Conservation (phyloP, 768 basidiomycete genomes). For the Auricularia sp. region DNA sequence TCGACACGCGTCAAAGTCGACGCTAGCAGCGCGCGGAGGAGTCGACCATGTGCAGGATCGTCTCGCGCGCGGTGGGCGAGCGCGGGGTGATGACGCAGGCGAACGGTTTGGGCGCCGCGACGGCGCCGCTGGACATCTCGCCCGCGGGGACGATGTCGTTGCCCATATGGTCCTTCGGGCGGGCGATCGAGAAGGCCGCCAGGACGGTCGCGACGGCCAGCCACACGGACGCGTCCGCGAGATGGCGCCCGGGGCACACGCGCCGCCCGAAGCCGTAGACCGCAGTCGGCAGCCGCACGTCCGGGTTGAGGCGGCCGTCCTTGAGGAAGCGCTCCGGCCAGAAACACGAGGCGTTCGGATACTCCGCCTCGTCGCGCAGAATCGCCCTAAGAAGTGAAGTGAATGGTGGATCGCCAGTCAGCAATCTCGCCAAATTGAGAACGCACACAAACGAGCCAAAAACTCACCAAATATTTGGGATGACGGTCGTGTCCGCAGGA, state of each 20-base stretch:
- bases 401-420: conserved; percentile 10
- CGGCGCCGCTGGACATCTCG: conserved; percentile 24
- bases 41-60: conserved; percentile 10
- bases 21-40: not conserved
- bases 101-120: conserved; percentile 11
- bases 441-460: conserved; percentile 11
- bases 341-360: conserved; percentile 33
- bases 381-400: conserved; percentile 24
- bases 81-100: conserved; percentile 8
- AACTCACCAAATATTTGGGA: conserved; percentile 10
- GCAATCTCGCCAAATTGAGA: no score
- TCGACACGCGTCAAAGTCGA: no score
- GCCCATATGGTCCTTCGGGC: conserved; percentile 33
- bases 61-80: not conserved
- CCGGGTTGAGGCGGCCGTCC: conserved; percentile 8
- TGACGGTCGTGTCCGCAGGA: conserved; percentile 28
- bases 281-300: conserved; percentile 26
- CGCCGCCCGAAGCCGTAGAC: conserved; percentile 35
- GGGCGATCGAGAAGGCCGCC: conserved; percentile 36
- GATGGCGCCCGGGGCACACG: conserved; percentile 44
- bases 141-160: conserved; percentile 26
- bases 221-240: conserved; percentile 42
- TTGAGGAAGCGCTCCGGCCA: conserved; percentile 28
- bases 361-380: conserved; percentile 29
- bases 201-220: conserved; percentile 35